A percentile compares a stretch with the other conserved stretches of the same genome.
Conservation (phyloP, 371 early-diverging fungal species). For the Nematocida sp. region DNA sequence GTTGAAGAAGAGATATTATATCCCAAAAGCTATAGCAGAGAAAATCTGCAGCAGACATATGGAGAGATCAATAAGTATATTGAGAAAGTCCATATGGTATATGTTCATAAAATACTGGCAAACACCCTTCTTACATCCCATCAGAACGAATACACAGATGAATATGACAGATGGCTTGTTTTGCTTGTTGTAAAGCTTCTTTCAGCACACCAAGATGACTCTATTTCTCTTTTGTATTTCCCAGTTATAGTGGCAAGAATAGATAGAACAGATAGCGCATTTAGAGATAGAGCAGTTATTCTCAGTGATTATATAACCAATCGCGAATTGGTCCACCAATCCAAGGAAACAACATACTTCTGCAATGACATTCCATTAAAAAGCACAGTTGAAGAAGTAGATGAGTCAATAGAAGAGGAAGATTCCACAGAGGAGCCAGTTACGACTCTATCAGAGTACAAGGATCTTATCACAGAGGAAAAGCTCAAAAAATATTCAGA, state of each 20-base stretch:
- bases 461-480: not conserved
- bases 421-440: not conserved
- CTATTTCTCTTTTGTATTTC: constrained; percentile 26
- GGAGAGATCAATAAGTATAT: not conserved
- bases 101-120: constrained; percentile 8
- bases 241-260: constrained; percentile 18
- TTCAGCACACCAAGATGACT: not conserved
- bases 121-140: constrained; percentile 17
- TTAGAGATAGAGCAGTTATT: constrained; percentile 45
- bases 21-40: not conserved
- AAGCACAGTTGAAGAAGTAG: constrained; percentile 22
- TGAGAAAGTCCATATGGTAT: not conserved
- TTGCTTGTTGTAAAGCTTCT: constrained; percentile 21
- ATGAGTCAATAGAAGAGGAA: constrained; percentile 21
- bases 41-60: not conserved
- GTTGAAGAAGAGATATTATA: constrained; percentile 10
- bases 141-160: constrained; percentile 12
- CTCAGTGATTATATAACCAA: constrained; percentile 48
- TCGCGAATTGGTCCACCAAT: not conserved
- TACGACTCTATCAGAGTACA: constrained; percentile 41
- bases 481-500: not conserved
- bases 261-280: not conserved
- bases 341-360: constrained; percentile 34
- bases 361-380: not conserved
- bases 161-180: constrained; percentile 53